Evolutionary conservation across 2,329 filamentous ascomycete genomes (phyloP), one percentile per base, ranked within the genome.

Genomic region (Verticillium alfalfae): DNA sequence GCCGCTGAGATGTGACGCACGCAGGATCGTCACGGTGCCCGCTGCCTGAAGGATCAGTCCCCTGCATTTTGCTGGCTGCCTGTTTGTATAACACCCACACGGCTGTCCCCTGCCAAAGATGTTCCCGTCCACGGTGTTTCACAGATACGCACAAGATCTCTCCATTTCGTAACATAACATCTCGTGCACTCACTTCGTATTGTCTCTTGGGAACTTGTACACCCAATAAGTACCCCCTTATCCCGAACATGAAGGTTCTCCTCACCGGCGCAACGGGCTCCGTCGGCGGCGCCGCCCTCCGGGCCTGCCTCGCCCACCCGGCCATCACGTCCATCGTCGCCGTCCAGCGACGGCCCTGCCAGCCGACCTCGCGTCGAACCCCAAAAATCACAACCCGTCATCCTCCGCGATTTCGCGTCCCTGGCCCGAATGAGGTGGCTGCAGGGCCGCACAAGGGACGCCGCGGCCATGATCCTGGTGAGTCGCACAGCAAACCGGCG

Each of bases 201-300:
- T 31, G 4, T 31, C 1, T 31, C 5, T 31, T 4, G 26, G 26
- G 26, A 31, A 31, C 26, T 5, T 31, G 26, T 31, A 31, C 26
- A 31, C 26, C 26, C 26, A 4, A 37, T n/a, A 45, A 5, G 3
- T 22, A 22, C n/a, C 39, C 16, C 39, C 22, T 22, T 22, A 52
- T 7, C 16, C 13, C 34, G 15, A 38, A 0, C 36, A 76, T 76
- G 74, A 76, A 76, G 58, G 62, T 76, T 58, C 72, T 76, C 45
- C 67, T 76, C 16, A 66, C 68, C 15, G 74, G 74, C 36, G 74
- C 72, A 0, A 73, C 67, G 13, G 74, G 74, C 1, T 68, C 65
- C 5, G 74, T 76, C 54, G 74, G 74, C 57, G 61, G 72, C 56
- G 70, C 69, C 57, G 72, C 66, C 8, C 66, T 76, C 12, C 61